phyloP scores from a whole-genome alignment of 2,329 filamentous ascomycete species.

The Nigrograna mackinnonii region DNA sequence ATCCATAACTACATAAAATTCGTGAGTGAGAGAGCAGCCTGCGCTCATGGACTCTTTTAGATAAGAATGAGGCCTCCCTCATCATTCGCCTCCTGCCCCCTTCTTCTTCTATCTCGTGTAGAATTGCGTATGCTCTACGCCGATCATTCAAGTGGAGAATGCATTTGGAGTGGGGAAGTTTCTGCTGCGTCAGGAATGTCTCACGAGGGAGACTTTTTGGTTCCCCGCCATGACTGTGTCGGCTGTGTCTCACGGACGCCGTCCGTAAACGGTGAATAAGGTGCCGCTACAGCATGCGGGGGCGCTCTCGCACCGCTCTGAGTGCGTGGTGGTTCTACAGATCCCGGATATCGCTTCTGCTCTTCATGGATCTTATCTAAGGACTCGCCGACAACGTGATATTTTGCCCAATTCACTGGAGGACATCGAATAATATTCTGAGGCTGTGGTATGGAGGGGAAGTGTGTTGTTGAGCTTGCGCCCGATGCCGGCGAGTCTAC shows the following conservation, averaged over 20 bases:
- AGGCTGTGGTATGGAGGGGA: slow-evolving; percentile 71
- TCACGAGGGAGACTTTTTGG: slow-evolving; percentile 37
- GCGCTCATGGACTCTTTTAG: too few species aligned
- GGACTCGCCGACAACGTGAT: slow-evolving; percentile 83
- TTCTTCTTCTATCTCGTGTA: too few species aligned
- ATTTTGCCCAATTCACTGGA: slow-evolving; percentile 92
- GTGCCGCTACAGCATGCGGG: slow-evolving; percentile 59
- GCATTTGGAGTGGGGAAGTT: too few species aligned
- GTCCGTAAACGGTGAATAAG: slow-evolving; percentile 64
- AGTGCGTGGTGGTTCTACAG: slow-evolving; percentile 42
- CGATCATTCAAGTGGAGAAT: too few species aligned
- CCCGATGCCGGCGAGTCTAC: slow-evolving; percentile 12
- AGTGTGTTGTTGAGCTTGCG: slow-evolving; percentile 41
- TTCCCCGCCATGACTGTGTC: slow-evolving; percentile 25
- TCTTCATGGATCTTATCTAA: slow-evolving; percentile 84
- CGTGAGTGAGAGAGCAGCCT: too few species aligned
- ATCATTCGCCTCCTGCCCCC: too few species aligned
- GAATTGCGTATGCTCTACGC: too few species aligned
- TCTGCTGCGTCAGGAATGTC: too few species aligned
- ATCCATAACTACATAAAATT: too few species aligned
- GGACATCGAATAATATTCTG: slow-evolving; percentile 86
- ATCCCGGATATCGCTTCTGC: slow-evolving; percentile 59
- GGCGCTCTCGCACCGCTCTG: slow-evolving; percentile 44
- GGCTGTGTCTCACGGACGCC: slow-evolving; percentile 39
- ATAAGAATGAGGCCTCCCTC: too few species aligned